phyloP scores from a whole-genome alignment of 805 yeast species.

The Metschnikowia gruessii region DNA sequence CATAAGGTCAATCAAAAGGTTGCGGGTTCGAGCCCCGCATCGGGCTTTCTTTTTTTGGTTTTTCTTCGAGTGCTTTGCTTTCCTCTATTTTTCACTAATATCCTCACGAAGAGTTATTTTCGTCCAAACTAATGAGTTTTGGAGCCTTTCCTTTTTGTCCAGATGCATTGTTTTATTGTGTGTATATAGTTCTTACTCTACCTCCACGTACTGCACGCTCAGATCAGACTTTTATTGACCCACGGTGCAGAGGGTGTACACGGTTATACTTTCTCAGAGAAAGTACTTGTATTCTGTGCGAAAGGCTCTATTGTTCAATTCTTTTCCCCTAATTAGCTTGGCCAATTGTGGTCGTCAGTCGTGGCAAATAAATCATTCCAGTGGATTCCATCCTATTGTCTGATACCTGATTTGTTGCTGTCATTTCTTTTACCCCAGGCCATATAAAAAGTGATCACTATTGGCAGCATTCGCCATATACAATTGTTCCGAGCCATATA shows the following conservation, averaged over 20 bases:
- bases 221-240: slow-evolving; percentile 6
- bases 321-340: not conserved
- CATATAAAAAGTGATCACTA: too few species aligned
- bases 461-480: not conserved
- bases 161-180: slow-evolving; percentile 4
- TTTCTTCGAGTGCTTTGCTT: not conserved
- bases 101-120: not conserved
- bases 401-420: too few species aligned
- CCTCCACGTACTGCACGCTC: slow-evolving; percentile 5
- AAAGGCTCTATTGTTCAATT: not conserved
- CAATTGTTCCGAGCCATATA: not conserved
- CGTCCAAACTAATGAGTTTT: too few species aligned
- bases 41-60: slow-evolving; percentile 18
- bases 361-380: not conserved
- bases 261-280: slow-evolving; percentile 5
- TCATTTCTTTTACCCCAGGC: too few species aligned
- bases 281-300: slow-evolving; percentile 1
- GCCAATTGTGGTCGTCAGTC: slow-evolving; percentile 1
- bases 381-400: too few species aligned
- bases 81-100: not conserved
- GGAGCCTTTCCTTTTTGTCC: too few species aligned
- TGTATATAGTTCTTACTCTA: not conserved
- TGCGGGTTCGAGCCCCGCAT: slow-evolving; percentile 28
- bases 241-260: slow-evolving; percentile 3
- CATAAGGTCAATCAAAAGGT: slow-evolving; percentile 24